These are phyloP conservation scores for Phytophthora idaei DNA, from an alignment of 352 stramenopile genomes.

Conservation along the genomic window DNA sequence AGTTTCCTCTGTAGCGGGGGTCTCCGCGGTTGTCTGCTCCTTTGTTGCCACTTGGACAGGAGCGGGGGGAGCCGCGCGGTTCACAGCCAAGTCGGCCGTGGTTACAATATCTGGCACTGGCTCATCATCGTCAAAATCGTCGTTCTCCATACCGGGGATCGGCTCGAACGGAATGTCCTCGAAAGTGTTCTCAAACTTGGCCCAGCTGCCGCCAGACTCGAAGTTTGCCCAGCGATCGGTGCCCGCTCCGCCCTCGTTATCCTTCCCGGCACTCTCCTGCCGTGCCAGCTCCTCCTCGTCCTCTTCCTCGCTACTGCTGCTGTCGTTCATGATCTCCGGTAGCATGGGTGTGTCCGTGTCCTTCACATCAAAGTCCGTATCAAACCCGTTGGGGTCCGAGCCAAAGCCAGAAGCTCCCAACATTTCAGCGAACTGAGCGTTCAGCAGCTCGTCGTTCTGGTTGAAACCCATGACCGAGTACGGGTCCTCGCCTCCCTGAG, in stretches of 20 bases:
- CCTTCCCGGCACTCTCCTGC: slow-evolving; percentile 32
- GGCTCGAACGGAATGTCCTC: slow-evolving; percentile 63
- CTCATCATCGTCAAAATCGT: slow-evolving; percentile 48
- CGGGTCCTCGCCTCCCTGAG: slow-evolving; percentile 60
- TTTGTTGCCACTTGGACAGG: slow-evolving; percentile 16
- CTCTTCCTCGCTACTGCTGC: slow-evolving; percentile 88
- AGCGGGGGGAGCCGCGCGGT: slow-evolving; percentile 4
- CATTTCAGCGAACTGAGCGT: slow-evolving; percentile 88
- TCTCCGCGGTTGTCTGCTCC: too few species aligned
- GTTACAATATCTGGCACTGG: slow-evolving; percentile 31
- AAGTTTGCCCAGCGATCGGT: slow-evolving; percentile 69
- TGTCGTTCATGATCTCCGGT: slow-evolving; percentile 88
- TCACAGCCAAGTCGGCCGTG: slow-evolving; percentile 26
- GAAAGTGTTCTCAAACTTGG: slow-evolving; percentile 73
- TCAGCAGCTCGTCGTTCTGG: slow-evolving; percentile 74
- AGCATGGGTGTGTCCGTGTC: slow-evolving; percentile 75
- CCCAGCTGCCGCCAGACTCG: slow-evolving; percentile 65
- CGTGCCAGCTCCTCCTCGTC: slow-evolving; percentile 67
- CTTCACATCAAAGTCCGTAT: slow-evolving; percentile 81
- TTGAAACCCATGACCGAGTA: slow-evolving; percentile 82
- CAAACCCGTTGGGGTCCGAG: slow-evolving; percentile 56
- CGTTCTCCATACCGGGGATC: slow-evolving; percentile 54
- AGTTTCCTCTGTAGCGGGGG: slow-evolving; percentile 8
- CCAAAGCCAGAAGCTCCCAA: slow-evolving; percentile 72
- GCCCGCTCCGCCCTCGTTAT: slow-evolving; percentile 12